Conservation (phyloP, 1,284 basidiomycete genomes). For the Heterobasidion parviporum region DNA sequence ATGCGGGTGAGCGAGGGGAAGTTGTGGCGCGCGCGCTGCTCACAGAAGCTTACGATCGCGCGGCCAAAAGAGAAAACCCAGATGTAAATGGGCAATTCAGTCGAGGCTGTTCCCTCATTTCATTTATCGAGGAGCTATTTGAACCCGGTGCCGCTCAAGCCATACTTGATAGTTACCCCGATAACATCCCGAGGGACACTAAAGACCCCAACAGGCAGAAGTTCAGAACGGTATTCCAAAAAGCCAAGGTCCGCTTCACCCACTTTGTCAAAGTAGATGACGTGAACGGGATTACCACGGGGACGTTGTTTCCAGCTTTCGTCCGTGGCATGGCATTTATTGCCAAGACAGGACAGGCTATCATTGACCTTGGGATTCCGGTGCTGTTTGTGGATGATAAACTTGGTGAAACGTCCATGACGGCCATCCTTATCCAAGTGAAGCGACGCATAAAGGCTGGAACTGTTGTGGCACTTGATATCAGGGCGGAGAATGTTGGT, state of each 20-base stretch:
- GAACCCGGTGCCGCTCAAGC: background rate
- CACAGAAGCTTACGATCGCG: background rate
- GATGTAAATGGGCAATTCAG: background rate
- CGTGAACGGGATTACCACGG: background rate
- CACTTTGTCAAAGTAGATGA: background rate
- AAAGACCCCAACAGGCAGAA: background rate
- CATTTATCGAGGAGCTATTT: background rate
- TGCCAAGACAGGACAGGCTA: background rate
- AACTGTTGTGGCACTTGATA: background rate
- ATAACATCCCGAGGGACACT: background rate
- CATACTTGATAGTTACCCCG: background rate
- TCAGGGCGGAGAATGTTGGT: background rate
- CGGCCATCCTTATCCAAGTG: background rate
- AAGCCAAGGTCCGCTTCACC: background rate
- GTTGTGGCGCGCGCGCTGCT: background rate
- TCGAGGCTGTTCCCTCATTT: background rate
- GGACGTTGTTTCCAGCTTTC: background rate
- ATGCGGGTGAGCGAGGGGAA: background rate
- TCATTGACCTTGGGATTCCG: background rate
- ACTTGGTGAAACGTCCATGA: background rate
- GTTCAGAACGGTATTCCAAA: background rate
- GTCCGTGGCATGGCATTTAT: background rate
- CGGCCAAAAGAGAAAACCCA: background rate
- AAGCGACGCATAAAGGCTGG: background rate
- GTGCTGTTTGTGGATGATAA: background rate